A percentile compares a stretch with the other conserved stretches of the same genome.
phyloP scores from a whole-genome alignment of 2,329 filamentous ascomycete genomes.

The Penicillium sp. region DNA sequence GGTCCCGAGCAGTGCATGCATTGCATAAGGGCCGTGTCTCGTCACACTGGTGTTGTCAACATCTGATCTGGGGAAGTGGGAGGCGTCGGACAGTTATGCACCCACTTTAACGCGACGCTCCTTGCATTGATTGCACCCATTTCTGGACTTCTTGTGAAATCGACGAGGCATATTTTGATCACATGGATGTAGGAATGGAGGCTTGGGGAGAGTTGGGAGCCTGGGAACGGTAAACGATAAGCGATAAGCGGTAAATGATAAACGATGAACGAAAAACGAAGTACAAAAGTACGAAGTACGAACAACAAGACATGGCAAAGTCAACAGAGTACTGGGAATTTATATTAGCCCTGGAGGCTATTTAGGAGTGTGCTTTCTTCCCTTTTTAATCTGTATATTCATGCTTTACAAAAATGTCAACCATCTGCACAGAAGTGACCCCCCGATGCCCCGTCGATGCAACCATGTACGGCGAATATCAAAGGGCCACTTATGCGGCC shows the following conservation, averaged over 20 bases:
- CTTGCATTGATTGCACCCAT: background rate
- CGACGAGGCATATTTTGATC: background rate
- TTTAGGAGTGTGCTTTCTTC: too few relatives aligned
- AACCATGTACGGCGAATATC: too few relatives aligned
- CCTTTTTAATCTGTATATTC: too few relatives aligned
- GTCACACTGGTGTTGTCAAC: slow-evolving; percentile 1
- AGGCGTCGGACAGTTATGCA: background rate
- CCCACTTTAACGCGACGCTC: background rate
- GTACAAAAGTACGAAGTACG: too few relatives aligned
- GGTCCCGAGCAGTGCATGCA: slow-evolving; percentile 1
- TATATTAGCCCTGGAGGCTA: too few relatives aligned
- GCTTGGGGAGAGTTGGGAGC: background rate
- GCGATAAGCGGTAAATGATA: background rate
- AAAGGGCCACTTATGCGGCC: too few relatives aligned
- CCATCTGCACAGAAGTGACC: too few relatives aligned
- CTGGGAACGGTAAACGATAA: background rate
- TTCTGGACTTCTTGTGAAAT: background rate
- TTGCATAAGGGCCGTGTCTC: slow-evolving; percentile 1
- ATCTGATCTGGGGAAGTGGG: background rate
- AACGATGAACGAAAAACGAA: background rate
- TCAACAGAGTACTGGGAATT: too few relatives aligned
- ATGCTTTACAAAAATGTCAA: too few relatives aligned
- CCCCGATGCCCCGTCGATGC: too few relatives aligned
- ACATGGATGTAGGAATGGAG: background rate
- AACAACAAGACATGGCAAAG: too few relatives aligned